A percentile compares a stretch with the other conserved stretches of the same genome.
These are phyloP conservation scores for Fraxinus dipetala DNA, from an alignment of 305 asterid species.

Conservation along the genomic window DNA sequence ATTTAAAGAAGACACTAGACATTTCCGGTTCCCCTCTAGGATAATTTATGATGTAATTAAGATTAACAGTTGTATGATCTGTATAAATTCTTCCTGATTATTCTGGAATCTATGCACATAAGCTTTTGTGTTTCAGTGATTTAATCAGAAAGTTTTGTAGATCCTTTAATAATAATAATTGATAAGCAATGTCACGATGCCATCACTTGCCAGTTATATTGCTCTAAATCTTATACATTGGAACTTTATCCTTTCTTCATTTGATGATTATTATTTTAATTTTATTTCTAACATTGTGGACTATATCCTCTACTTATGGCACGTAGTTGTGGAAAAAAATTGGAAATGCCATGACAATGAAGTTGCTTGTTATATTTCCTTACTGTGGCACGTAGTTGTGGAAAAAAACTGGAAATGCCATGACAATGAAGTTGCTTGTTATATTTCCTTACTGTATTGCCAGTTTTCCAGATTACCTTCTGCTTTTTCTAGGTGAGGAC, in stretches of 20 bases:
- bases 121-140: background rate
- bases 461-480: conserved; percentile 19
- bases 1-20: background rate
- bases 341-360: conserved; percentile 17
- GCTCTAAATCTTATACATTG: background rate
- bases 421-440: conserved; percentile 8
- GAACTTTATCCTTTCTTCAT: background rate
- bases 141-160: background rate
- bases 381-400: background rate
- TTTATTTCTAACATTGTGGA: background rate
- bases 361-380: background rate
- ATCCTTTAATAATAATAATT: background rate
- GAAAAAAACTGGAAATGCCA: conserved; percentile 12
- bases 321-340: background rate
- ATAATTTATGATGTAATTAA: background rate
- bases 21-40: background rate
- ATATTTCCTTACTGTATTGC: no score
- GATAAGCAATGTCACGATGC: background rate
- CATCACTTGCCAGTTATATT: background rate
- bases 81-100: background rate
- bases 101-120: background rate
- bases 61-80: background rate
- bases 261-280: background rate
- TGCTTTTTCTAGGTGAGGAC: conserved; percentile 69
- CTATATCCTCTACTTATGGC: background rate